phyloP scores from a whole-genome alignment of 306 rosid genomes.

The Cicer chorassanicum region DNA sequence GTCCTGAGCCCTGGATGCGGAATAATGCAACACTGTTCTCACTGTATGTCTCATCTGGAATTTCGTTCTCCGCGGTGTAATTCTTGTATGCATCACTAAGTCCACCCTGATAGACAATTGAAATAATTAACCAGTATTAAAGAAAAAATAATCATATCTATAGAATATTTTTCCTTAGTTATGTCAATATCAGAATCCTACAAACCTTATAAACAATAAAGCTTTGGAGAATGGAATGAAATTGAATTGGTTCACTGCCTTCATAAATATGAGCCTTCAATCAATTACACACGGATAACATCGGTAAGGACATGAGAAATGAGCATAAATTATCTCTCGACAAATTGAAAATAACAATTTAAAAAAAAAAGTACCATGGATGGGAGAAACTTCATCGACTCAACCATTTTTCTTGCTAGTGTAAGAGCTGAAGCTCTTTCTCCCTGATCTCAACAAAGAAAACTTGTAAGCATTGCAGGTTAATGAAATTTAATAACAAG shows the following conservation, averaged over 20 bases:
- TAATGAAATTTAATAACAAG: constrained; percentile 30
- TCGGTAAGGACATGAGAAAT: constrained; percentile 46
- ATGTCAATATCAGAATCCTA: constrained; percentile 36
- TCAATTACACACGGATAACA: constrained; percentile 44
- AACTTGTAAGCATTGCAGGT: constrained; percentile 40
- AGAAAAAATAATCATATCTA: constrained; percentile 26
- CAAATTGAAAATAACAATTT: constrained; percentile 34
- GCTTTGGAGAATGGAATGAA: constrained; percentile 86
- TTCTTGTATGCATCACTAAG: constrained; percentile 85
- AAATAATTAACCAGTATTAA: constrained; percentile 40
- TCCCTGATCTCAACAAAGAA: constrained; percentile 64
- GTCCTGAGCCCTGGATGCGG: constrained; percentile 95
- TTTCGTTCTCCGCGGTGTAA: constrained; percentile 64
- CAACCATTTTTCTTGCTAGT: constrained; percentile 83
- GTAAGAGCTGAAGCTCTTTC: constrained; percentile 79
- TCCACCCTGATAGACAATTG: constrained; percentile 77
- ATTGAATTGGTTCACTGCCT: constrained; percentile 85
- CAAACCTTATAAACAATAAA: constrained; percentile 81
- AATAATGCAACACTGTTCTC: constrained; percentile 85
- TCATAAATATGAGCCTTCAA: constrained; percentile 86
- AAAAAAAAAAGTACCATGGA: constrained; percentile 65
- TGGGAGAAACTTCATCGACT: constrained; percentile 82
- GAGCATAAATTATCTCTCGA: constrained; percentile 28
- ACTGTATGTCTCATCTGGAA: constrained; percentile 80
- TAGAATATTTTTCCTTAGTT: constrained; percentile 25